phyloP scores from a whole-genome alignment of 192 early-diverging fungal species.

The Coemansia sp. region DNA sequence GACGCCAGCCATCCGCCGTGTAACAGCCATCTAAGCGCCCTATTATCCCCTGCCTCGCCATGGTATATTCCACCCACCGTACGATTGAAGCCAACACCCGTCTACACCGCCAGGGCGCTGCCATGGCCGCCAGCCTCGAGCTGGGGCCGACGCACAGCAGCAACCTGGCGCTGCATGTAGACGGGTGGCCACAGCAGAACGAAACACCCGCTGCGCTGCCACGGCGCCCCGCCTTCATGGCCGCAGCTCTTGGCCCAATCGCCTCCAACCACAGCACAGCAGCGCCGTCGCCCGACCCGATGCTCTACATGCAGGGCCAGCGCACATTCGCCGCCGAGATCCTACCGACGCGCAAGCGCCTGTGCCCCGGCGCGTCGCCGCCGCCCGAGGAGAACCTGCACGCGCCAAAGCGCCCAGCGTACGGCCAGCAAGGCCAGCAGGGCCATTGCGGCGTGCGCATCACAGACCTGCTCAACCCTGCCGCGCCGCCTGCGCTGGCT shows the following conservation, averaged over 20 bases:
- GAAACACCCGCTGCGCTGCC: not conserved
- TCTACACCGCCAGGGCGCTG: conserved; percentile 48
- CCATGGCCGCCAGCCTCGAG: not conserved
- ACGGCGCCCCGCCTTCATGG: not conserved
- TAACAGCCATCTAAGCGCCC: too few species aligned
- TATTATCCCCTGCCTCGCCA: too few species aligned
- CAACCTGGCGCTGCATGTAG: conserved; percentile 52
- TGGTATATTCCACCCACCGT: conserved; percentile 29
- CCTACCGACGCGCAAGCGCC: too few species aligned
- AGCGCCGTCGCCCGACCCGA: not conserved
- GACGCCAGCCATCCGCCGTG: too few species aligned
- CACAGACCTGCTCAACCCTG: conserved; percentile 48
- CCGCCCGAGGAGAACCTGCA: not conserved
- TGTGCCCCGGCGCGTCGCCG: too few species aligned
- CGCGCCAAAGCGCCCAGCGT: not conserved
- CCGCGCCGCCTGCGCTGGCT: conserved; percentile 14
- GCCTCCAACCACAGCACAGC: conserved; percentile 3
- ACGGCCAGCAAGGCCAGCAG: not conserved
- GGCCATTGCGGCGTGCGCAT: conserved; percentile 32
- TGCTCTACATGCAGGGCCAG: conserved; percentile 1
- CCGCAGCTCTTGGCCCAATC: not conserved
- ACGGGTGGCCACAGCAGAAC: conserved; percentile 43
- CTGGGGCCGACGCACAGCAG: conserved; percentile 8
- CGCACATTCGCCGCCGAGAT: too few species aligned
- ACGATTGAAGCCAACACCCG: conserved; percentile 50